Evolutionary conservation across 345 rosid species (phyloP), one percentile per base, ranked within the genome.

Genomic region (Bretschneidera sinensis): DNA sequence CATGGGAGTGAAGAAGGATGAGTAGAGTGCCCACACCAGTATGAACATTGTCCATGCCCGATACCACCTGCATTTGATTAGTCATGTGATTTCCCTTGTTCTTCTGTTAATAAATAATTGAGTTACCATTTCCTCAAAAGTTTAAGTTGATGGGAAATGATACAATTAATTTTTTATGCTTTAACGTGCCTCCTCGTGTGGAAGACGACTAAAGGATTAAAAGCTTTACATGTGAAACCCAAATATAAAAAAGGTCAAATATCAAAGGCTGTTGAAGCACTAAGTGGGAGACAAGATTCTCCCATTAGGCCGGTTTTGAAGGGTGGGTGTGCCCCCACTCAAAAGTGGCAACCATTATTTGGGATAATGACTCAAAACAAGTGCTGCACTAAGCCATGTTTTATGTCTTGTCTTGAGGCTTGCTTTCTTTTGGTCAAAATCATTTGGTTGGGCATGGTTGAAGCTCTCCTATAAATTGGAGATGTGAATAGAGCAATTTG

Each of bases 1-100:
- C 81, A 90, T 20, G 0, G 97, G 97, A 48, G 97, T 90, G 65
- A 87, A 87, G 79, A 82, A 81, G 45, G 97, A 90, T 0, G 97
- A 90, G 73, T 90, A 87, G 43, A 87, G 33, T 62, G 95, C 97
- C 95, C 95, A 90, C 18, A 90, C 13, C 66, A 87, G 65, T 67
- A 90, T 85, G 67, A 90, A 85, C 61, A 73, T 62, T 21, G 73
- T 76, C 97, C 97, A 90, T 57, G 66, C 71, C 43, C 70, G 75
- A 63, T 82, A 87, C 86, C 78, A 81, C 73, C 92, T 87, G 88
- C 76, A 67, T 22, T 43, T 31, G n/a, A n/a, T n/a, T n/a, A 0
- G 7, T 9, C 39, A 35, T 51, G 8, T 13, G n/a, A 22, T 11
- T 39, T 11, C 10, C 4, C 45, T 57, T 43, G 22, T 17, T 22